These are phyloP conservation scores for Choanephora cucurbitarum DNA, from an alignment of 371 early-diverging fungal genomes.

Conservation along the genomic window DNA sequence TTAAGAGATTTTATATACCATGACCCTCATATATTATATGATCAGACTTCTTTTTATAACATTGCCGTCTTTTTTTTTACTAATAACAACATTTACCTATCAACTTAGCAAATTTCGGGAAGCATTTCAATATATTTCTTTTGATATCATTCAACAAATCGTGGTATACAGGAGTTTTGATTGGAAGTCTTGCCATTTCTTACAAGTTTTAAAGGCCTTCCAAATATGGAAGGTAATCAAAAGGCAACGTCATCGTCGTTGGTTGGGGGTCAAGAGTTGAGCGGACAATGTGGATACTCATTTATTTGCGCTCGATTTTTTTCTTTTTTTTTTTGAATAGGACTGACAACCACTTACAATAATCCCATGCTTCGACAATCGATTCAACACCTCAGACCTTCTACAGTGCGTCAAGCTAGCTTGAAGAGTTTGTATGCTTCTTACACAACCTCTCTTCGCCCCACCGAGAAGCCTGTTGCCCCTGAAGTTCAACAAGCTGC, in stretches of 20 bases:
- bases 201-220: no score
- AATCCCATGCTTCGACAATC: slow-evolving; percentile 27
- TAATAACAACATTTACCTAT: no score
- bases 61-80: no score
- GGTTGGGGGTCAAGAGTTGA: neutral
- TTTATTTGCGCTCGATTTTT: slow-evolving; percentile 1
- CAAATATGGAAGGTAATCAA: no score
- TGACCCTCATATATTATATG: no score
- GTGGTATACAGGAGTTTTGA: no score
- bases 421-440: slow-evolving; percentile 20
- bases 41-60: no score
- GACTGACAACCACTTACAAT: neutral
- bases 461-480: slow-evolving; percentile 41
- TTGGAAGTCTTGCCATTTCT: no score
- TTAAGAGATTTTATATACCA: no score
- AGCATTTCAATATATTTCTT: no score
- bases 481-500: slow-evolving; percentile 62
- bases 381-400: slow-evolving; percentile 21
- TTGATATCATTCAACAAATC: no score
- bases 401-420: slow-evolving; percentile 5
- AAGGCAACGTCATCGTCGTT: neutral
- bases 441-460: slow-evolving; percentile 40
- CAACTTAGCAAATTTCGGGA: no score
- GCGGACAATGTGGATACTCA: neutral
- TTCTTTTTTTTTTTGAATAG: neutral